These are phyloP conservation scores for Thielaviopsis ethacetica DNA, from an alignment of 2,329 filamentous ascomycete species.

Conservation along the genomic window DNA sequence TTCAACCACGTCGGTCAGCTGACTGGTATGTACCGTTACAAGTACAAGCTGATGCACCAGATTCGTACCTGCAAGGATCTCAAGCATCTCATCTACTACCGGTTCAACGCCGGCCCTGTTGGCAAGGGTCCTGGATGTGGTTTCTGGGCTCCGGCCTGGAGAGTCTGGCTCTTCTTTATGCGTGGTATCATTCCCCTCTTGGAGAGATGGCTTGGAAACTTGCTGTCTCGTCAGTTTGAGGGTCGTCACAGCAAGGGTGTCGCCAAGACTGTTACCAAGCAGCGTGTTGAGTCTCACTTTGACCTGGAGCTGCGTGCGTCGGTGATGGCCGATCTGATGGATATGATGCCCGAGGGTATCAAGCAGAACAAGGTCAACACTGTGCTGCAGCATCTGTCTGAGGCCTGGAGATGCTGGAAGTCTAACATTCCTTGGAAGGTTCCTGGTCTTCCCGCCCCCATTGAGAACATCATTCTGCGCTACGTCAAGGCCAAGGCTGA, in stretches of 20 bases:
- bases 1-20: conserved; percentile 98
- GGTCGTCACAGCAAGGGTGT: conserved; percentile 97
- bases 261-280: conserved; percentile 97
- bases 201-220: conserved; percentile 92
- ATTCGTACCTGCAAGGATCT: conserved; percentile 97
- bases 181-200: conserved; percentile 92
- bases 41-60: conserved; percentile 99
- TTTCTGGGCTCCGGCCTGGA: conserved; percentile 98
- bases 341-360: conserved; percentile 99
- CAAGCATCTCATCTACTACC: conserved; percentile 98
- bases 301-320: conserved; percentile 93
- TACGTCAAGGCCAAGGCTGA: conserved; percentile 99
- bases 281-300: conserved; percentile 96
- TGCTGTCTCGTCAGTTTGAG: conserved; percentile 94
- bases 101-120: conserved; percentile 92
- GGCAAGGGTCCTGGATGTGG: conserved; percentile 96
- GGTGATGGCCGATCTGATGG: conserved; percentile 97
- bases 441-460: conserved; percentile 84
- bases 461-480: conserved; percentile 95
- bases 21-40: conserved; percentile 99
- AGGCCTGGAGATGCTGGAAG: conserved; percentile 99
- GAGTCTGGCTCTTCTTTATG: conserved; percentile 99
- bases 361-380: conserved; percentile 99
- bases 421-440: conserved; percentile 99
- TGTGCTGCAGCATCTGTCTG: conserved; percentile 88